Evolutionary conservation across 768 basidiomycete species (phyloP).

Genomic region (Termitomyces sp.): DNA sequence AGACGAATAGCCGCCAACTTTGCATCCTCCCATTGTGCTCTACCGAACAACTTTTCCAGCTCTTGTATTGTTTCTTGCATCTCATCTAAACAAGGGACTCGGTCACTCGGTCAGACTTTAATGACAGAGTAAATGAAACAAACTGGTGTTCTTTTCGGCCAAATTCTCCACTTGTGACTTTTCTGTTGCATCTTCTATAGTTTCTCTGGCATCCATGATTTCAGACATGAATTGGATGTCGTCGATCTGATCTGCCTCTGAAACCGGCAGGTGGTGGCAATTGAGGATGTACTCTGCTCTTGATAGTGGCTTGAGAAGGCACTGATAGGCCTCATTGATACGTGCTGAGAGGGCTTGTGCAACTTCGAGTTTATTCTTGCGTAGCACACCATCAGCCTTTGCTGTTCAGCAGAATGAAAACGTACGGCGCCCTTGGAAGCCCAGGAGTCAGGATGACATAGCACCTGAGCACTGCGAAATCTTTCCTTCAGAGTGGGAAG

Average conservation of each 20-base stretch:
- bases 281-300: conserved; percentile 81
- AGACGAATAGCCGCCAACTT: conserved; percentile 62
- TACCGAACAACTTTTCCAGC: conserved; percentile 45
- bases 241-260: conserved; percentile 68
- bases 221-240: conserved; percentile 69
- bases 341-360: conserved; percentile 67
- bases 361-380: conserved; percentile 48
- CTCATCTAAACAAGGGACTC: conserved; percentile 37
- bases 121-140: not conserved
- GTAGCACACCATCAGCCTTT: conserved; percentile 6
- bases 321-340: conserved; percentile 80
- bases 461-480: conserved; percentile 68
- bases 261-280: conserved; percentile 48
- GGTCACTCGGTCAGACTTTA: conserved; percentile 2
- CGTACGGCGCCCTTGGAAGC: conserved; percentile 56
- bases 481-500: conserved; percentile 49
- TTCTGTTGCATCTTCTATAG: conserved; percentile 59
- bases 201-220: conserved; percentile 76
- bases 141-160: conserved; percentile 46
- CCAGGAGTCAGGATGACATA: conserved; percentile 88
- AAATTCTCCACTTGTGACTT: conserved; percentile 45
- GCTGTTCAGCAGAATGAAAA: not conserved
- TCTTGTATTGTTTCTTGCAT: conserved; percentile 38
- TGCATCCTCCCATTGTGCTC: conserved; percentile 48
- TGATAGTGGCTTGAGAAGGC: conserved; percentile 63